phyloP scores from a whole-genome alignment of 1,284 basidiomycete species.

The Ustanciosporium gigantosporum region DNA sequence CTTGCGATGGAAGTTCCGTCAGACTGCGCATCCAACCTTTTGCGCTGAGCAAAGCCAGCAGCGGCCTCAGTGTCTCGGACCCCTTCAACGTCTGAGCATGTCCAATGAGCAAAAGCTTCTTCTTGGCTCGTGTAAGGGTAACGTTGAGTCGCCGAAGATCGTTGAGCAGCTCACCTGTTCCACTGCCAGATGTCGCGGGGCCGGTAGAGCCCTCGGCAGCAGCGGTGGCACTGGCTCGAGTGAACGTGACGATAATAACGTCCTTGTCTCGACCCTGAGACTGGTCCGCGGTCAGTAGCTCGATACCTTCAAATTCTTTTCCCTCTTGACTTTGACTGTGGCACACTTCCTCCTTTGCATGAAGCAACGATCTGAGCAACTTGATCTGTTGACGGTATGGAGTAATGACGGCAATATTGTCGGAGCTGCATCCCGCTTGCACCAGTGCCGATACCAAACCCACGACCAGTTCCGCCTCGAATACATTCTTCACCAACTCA shows the following conservation, averaged over 20 bases:
- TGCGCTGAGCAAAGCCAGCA: not conserved
- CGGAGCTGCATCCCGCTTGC: constrained; percentile 69
- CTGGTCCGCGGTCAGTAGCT: constrained; percentile 90
- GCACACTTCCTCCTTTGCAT: not conserved
- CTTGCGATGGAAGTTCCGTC: too few relatives aligned
- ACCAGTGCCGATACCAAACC: constrained; percentile 73
- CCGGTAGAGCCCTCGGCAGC: not conserved
- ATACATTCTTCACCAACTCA: constrained; percentile 68
- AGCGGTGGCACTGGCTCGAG: constrained; percentile 15
- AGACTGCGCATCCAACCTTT: not conserved
- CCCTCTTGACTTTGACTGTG: not conserved
- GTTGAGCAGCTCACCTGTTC: constrained; percentile 46
- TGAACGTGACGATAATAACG: constrained; percentile 52
- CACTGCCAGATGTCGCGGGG: not conserved
- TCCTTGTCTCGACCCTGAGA: constrained; percentile 83
- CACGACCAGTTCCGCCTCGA: constrained; percentile 70
- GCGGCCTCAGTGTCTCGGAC: constrained; percentile 1
- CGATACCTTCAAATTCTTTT: constrained; percentile 64
- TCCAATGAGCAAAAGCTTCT: constrained; percentile 64
- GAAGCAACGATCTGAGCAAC: constrained; percentile 67
- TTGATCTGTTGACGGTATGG: constrained; percentile 95
- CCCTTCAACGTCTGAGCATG: constrained; percentile 27
- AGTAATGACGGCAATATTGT: constrained; percentile 84
- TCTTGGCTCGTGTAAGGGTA: constrained; percentile 62
- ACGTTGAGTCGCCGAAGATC: constrained; percentile 53